A percentile compares a stretch with the other conserved stretches of the same genome.
These are phyloP conservation scores for Cyclotella cryptica DNA, from an alignment of 108 stramenopile genomes.

Conservation along the genomic window DNA sequence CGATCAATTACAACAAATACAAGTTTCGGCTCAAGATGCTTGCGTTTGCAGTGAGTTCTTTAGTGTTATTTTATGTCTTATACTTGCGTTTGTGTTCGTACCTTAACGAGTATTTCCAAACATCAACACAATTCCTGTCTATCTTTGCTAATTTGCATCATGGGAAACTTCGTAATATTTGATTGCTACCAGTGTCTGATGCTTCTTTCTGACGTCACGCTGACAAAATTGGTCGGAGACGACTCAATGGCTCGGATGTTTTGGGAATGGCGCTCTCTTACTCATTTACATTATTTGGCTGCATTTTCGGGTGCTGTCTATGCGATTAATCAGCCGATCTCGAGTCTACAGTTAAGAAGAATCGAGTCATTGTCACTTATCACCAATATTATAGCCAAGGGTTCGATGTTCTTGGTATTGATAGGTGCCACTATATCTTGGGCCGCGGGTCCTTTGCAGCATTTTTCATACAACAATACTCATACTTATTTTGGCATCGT, in stretches of 20 bases:
- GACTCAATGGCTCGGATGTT: conserved; percentile 50
- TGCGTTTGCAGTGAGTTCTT: conserved; percentile 37
- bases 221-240: conserved; percentile 44
- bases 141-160: too few species aligned
- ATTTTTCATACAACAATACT: conserved; percentile 58
- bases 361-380: conserved; percentile 26
- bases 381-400: conserved; percentile 55
- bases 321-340: conserved; percentile 82
- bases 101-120: too few species aligned
- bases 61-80: not conserved
- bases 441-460: conserved; percentile 59
- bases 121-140: too few species aligned
- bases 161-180: too few species aligned
- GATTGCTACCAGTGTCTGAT: conserved; percentile 41
- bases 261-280: conserved; percentile 84
- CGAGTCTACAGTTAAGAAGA: conserved; percentile 47
- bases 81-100: too few species aligned
- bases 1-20: conserved; percentile 68
- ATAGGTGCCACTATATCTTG: conserved; percentile 52
- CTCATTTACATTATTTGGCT: conserved; percentile 81
- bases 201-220: conserved; percentile 67
- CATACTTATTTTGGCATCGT: conserved; percentile 84
- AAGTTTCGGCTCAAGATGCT: conserved; percentile 77
- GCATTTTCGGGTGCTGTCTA: conserved; percentile 81
- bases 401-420: conserved; percentile 35